Base-by-base conservation (phyloP, 805 yeast genomes). In the Candida schatavii region DNA sequence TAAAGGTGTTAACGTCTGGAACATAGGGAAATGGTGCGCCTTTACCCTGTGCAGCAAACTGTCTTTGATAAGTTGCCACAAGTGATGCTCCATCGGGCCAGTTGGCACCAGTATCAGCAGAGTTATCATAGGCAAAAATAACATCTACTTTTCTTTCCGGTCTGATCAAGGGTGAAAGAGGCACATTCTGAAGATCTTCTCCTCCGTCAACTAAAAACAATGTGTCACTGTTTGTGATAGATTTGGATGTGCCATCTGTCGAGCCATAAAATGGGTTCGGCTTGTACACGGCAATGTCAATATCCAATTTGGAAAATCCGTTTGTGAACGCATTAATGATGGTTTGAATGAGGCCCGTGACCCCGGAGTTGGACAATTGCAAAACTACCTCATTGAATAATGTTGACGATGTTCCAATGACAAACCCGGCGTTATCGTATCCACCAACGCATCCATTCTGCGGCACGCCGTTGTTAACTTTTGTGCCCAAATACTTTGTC, bases 11-110 rank as follows among this genome's bases (percentile, higher is more conserved):
- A 15, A 61, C 66, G 53, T 78, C 86, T 17, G 96, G 96, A 40
- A 88, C 90, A 51, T 81, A 77, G 7, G 96, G 95, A 72, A 85
- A 83, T 1, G 83, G 74, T 19, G 87, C 75, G 34, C 79, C 77
- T 46, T 74, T 70, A 14, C 83, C 83, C 49, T 75, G 74, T 3
- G 46, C 42, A 3, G 52, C 49, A 46, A 66, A 67, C 46, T 61
- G 72, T 42, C 72, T 50, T 37, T 58, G 43, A 43, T 57, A 68
- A 0, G 73, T 62, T 19, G 55, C 57, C 22, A 66, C 56, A 37
- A 68, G 45, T 1, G 74, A 63, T 1, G 70, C 52, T n/a, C 74
- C 72, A 46, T 68, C 64, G 20, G 75, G 75, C 74, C 75, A 69
- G 42, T 53, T 53, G n/a, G 48, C 43, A 5, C 50, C 43, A 0